phyloP scores from a whole-genome alignment of 441 rosid species.

The Hura crepitans region DNA sequence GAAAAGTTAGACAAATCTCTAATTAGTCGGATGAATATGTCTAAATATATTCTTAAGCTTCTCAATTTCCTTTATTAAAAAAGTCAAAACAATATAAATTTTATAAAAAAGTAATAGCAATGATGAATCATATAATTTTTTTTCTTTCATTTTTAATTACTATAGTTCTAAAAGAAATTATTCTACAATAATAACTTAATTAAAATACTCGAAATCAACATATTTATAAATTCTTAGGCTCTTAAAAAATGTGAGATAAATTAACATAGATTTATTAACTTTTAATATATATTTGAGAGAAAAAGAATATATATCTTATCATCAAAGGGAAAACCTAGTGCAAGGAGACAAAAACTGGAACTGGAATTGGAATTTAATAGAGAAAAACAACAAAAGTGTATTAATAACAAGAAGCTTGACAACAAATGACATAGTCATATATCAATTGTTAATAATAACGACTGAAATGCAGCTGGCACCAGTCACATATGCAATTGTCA shows the following conservation, averaged over 20 bases:
- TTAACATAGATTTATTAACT: too few species aligned
- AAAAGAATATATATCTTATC: slow-evolving; percentile 10
- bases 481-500: slow-evolving; percentile 27
- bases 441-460: slow-evolving; percentile 21
- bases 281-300: background rate
- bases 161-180: too few species aligned
- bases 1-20: slow-evolving; percentile 31
- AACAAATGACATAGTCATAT: slow-evolving; percentile 24
- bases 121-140: too few species aligned
- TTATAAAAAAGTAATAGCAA: too few species aligned
- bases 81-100: too few species aligned
- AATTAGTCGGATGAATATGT: background rate
- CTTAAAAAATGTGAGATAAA: too few species aligned
- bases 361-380: background rate
- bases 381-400: background rate
- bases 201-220: too few species aligned
- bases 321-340: slow-evolving; percentile 28
- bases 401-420: background rate
- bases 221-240: too few species aligned
- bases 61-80: too few species aligned
- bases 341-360: slow-evolving; percentile 20
- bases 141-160: too few species aligned
- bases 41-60: background rate
- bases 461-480: slow-evolving; percentile 41
- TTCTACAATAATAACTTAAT: too few species aligned